Conservation (phyloP, 352 stramenopile genomes). For the Aphanomyces astaci region DNA sequence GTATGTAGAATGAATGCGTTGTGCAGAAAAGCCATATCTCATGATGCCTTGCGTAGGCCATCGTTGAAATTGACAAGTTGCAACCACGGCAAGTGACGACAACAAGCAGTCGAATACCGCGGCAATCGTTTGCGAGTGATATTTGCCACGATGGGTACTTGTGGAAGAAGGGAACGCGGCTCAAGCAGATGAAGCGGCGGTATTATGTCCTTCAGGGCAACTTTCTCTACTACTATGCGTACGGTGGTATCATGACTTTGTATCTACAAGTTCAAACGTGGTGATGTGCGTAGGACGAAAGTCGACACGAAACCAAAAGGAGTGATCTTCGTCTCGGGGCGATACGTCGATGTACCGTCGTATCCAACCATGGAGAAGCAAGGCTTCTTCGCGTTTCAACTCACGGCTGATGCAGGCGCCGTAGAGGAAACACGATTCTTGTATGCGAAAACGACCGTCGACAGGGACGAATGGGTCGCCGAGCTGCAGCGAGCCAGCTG, state of each 20-base stretch:
- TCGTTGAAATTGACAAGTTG: conserved; percentile 16
- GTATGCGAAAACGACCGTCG: conserved; percentile 66
- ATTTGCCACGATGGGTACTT: conserved; percentile 29
- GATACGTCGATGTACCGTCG: conserved; percentile 59
- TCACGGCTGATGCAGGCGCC: conserved; percentile 59
- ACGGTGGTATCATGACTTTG: conserved; percentile 23
- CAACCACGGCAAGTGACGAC: neutral
- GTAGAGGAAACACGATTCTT: conserved; percentile 69
- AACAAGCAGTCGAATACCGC: neutral
- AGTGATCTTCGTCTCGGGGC: conserved; percentile 72
- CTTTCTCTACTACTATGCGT: conserved; percentile 85
- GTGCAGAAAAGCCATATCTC: neutral
- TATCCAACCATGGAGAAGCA: conserved; percentile 67
- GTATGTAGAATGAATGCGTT: neutral
- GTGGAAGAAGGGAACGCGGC: conserved; percentile 65
- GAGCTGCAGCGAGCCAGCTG: conserved; percentile 73
- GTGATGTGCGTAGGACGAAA: conserved; percentile 30
- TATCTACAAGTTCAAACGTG: neutral
- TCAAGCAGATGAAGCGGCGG: conserved; percentile 83
- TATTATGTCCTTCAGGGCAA: conserved; percentile 82
- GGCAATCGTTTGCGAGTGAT: neutral
- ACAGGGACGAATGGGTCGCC: conserved; percentile 69
- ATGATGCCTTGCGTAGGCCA: conserved; percentile 5
- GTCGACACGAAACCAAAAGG: conserved; percentile 66
- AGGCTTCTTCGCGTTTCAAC: conserved; percentile 83